Evolutionary conservation across 257 asterid species (phyloP), one percentile per base, ranked within the genome.

Genomic region (Nicotiana otophora): DNA sequence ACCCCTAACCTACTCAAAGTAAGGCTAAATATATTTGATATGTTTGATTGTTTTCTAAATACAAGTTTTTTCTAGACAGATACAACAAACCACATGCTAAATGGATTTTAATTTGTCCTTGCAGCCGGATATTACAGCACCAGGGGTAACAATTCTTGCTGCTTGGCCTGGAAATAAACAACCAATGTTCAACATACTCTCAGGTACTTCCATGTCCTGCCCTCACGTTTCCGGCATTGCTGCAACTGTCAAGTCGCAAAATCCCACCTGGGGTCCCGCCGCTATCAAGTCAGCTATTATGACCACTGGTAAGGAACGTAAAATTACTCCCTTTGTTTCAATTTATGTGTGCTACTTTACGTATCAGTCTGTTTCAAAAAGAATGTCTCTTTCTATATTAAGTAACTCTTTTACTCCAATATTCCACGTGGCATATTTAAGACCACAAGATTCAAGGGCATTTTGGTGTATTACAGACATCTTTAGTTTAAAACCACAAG

Each of bases 131-230:
- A 86, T 92, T 36, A 87, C 93, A 33, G 96, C 98, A 70, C 98
- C 96, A 9, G 97, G 98, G 62, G 95, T 94, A 11, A 82, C 87
- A 5, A 94, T 94, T 85, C 91, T 94, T 16, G 97, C 96, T 3
- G 92, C 98, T 8, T 91, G 98, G 97, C 96, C 92, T 19, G 82
- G 88, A 26, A 87, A 83, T 83, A 86, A 89, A n/a, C 84, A 85
- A 11, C 88, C 90, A 0, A 65, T 60, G 69, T 94, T 88, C 84
- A 48, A 88, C 89, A 64, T 93, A 63, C 84, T 89, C 63, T 93
- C 98, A 0, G 98, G 98, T 23, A 94, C 98, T 23, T 94, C 98
- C 78, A 93, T 93, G 98, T 61, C 98, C 5, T 92, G 94, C 86
- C 97, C 97, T 4, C 97, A 94, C 51, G 93, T 89, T 39, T 89